Evolutionary conservation across 2,329 filamentous ascomycete genomes (phyloP), one percentile per base, ranked within the genome.

Genomic region (Myrmaecium sp.): DNA sequence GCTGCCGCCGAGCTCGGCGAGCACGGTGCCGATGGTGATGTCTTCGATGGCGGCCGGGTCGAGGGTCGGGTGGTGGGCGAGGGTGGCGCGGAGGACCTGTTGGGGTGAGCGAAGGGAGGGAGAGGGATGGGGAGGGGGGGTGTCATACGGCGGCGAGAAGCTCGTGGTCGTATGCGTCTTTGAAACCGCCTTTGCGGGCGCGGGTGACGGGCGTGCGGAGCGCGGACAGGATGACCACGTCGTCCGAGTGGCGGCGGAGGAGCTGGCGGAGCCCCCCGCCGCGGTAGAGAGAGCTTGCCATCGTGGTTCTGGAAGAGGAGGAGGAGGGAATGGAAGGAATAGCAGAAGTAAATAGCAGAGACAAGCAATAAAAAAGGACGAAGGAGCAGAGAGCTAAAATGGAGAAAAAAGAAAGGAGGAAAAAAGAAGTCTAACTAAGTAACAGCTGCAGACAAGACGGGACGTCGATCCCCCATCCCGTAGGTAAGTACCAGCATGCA

Each of bases 121-220:
- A 12, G 17, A 13, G 8, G 9, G 18, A n/a, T 23, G 14, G 26
- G 7, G 23, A 18, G 18, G 5, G 16, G 25, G n/a, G n/a, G n/a
- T n/a, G n/a, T n/a, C 44, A 17, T 50, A 62, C 77, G 21, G 62
- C 55, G 13, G 74, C 66, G 28, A 93, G 76, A 29, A 94, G 66
- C 52, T 93, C 80, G 52, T 94, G 84, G 10, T 89, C 83, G 56
- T 86, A 84, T 25, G 84, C 75, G 49, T 92, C 79, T 52, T 81
- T 80, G 44, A 94, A 71, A 11, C 69, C 66, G 43, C 84, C 84
- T 45, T 81, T 81, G 60, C 82, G 76, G 21, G 82, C 71, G 36
- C 81, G 72, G 33, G 78, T 86, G 36, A 94, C 66, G 21, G 84
- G 79, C 5, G 84, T 94, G 39, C 84, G 80, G 21, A 93, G 66